Percentiles rank a stretch among this genome's conserved stretches.
Evolutionary conservation across 23 red algal species (phyloP).

Genomic region (Gracilaria caudata): DNA sequence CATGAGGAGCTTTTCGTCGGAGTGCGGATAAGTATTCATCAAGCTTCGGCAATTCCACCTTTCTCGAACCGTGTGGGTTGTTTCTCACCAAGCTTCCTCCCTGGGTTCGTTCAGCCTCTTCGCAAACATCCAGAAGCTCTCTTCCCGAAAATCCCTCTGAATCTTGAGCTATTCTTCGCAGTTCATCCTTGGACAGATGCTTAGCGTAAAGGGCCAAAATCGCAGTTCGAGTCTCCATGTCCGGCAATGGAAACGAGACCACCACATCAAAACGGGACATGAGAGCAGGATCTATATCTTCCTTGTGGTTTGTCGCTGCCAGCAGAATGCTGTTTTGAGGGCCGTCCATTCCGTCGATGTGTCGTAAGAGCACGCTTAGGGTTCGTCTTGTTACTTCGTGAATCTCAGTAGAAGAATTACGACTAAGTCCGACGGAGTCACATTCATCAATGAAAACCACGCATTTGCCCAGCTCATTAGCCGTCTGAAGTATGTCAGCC

Average conservation of each 20-base stretch:
- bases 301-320: conserved; percentile 92
- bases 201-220: conserved; percentile 91
- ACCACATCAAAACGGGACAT: conserved; percentile 92
- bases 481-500: conserved; percentile 79
- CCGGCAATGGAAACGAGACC: conserved; percentile 80
- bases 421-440: conserved; percentile 82
- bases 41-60: conserved; percentile 15
- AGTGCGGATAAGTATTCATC: conserved; percentile 18
- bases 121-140: conserved; percentile 84
- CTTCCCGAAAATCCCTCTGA: conserved; percentile 84
- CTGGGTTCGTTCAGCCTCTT: conserved; percentile 85
- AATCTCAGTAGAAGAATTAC: conserved; percentile 71
- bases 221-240: conserved; percentile 65
- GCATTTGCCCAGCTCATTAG: conserved; percentile 69
- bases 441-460: conserved; percentile 95
- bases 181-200: conserved; percentile 78
- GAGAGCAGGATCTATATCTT: conserved; percentile 88
- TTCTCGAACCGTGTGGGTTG: neutral
- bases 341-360: conserved; percentile 93
- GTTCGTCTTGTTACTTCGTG: conserved; percentile 91
- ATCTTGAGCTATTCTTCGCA: conserved; percentile 56
- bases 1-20: conserved; percentile 27
- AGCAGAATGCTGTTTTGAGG: conserved; percentile 75
- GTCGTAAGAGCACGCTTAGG: conserved; percentile 86
- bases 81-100: conserved; percentile 71